Evolutionary conservation across 2,329 filamentous ascomycete genomes (phyloP).

Genomic region (Cercospora sp.): DNA sequence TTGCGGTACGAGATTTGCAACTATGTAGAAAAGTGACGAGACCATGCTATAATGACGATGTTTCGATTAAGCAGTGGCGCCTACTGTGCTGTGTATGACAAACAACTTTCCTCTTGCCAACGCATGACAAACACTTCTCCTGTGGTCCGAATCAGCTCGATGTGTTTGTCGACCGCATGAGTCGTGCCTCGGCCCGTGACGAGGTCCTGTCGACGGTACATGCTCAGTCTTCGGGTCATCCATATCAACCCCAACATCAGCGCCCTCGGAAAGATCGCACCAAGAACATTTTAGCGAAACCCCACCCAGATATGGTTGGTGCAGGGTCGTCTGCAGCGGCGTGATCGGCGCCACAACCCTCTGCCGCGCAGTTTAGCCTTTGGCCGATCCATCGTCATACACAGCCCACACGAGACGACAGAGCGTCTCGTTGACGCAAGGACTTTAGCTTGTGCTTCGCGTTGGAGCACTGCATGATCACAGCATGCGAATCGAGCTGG

Average conservation of each 20-base stretch:
- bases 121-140: neutral
- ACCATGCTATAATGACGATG: neutral
- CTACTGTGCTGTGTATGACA: neutral
- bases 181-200: conserved; percentile 5
- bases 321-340: neutral
- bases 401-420: neutral
- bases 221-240: conserved; percentile 6
- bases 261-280: neutral
- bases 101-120: neutral
- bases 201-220: neutral
- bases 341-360: conserved; percentile 16
- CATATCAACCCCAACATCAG: neutral
- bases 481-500: neutral
- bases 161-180: neutral
- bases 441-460: neutral
- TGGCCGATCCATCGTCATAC: conserved; percentile 18
- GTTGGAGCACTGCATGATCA: neutral
- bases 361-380: conserved; percentile 1
- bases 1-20: neutral
- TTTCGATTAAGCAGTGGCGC: neutral
- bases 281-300: conserved; percentile 6
- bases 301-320: conserved; percentile 1
- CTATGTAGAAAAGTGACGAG: conserved; percentile 4
- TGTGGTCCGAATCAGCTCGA: neutral
- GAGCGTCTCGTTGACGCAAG: conserved; percentile 4